Conservation (phyloP, 768 basidiomycete species). For the Crassisporium funariophilum region DNA sequence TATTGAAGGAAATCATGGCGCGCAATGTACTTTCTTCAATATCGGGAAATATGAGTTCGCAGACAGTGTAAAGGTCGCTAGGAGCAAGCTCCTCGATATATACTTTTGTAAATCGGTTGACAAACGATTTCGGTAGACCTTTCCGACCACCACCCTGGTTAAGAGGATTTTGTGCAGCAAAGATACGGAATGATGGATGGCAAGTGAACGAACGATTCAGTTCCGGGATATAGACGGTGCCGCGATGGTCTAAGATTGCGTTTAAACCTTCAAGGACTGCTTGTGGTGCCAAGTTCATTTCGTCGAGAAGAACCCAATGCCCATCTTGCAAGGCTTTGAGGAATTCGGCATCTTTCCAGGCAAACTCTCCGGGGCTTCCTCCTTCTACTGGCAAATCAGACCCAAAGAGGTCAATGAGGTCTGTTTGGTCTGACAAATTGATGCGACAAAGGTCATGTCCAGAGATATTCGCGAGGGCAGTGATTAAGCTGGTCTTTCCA, state of each 20-base stretch:
- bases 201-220: slow-evolving; percentile 84
- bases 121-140: slow-evolving; percentile 94
- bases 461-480: slow-evolving; percentile 79
- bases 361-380: slow-evolving; percentile 88
- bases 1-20: slow-evolving; percentile 84
- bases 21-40: slow-evolving; percentile 55
- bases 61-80: slow-evolving; percentile 78
- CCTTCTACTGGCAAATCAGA: slow-evolving; percentile 95
- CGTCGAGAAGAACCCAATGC: slow-evolving; percentile 96
- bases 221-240: slow-evolving; percentile 93
- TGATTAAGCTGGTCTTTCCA: slow-evolving; percentile 92
- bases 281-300: slow-evolving; percentile 99
- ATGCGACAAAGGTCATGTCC: slow-evolving; percentile 87
- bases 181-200: slow-evolving; percentile 94
- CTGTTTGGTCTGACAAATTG: slow-evolving; percentile 98
- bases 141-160: slow-evolving; percentile 97
- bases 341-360: slow-evolving; percentile 98
- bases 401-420: slow-evolving; percentile 94
- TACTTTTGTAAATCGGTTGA: slow-evolving; percentile 98
- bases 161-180: slow-evolving; percentile 96
- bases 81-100: slow-evolving; percentile 84
- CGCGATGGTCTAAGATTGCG: slow-evolving; percentile 93
- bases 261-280: slow-evolving; percentile 97
- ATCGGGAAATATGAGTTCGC: slow-evolving; percentile 69
- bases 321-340: slow-evolving; percentile 92